These are phyloP conservation scores for Ascochyta koolunga DNA, from an alignment of 2,329 filamentous ascomycete genomes.

Conservation along the genomic window DNA sequence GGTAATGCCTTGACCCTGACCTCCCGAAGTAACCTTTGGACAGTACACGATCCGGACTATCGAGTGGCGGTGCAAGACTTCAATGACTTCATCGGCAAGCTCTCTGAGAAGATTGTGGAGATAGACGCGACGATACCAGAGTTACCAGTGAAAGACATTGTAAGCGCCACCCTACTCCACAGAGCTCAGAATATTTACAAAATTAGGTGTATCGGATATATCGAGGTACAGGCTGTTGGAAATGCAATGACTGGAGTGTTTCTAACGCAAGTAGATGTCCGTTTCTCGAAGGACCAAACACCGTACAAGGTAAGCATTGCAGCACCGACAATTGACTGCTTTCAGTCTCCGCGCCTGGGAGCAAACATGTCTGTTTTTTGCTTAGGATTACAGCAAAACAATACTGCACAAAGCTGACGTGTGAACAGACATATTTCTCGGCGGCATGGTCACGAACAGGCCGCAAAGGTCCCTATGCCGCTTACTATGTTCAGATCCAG, in stretches of 20 bases:
- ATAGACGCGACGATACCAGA: conserved; percentile 85
- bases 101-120: conserved; percentile 73
- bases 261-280: conserved; percentile 62
- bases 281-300: conserved; percentile 82
- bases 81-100: conserved; percentile 74
- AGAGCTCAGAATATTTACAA: conserved; percentile 14
- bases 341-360: no score
- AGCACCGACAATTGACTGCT: no score
- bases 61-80: conserved; percentile 80
- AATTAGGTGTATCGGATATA: conserved; percentile 79
- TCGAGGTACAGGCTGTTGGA: conserved; percentile 50
- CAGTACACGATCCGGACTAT: conserved; percentile 81
- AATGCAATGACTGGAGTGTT: background rate
- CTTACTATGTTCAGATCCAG: conserved; percentile 85
- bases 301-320: conserved; percentile 76
- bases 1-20: no score
- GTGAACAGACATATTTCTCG: conserved; percentile 73
- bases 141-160: conserved; percentile 81
- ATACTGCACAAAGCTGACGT: conserved; percentile 24
- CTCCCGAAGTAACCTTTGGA: conserved; percentile 20
- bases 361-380: background rate
- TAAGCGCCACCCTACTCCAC: conserved; percentile 42
- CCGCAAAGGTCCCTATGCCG: conserved; percentile 69
- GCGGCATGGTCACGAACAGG: conserved; percentile 88
- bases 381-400: background rate